These are phyloP conservation scores for Fonsecaea monophora DNA, from an alignment of 2,329 filamentous ascomycete genomes.

Conservation along the genomic window DNA sequence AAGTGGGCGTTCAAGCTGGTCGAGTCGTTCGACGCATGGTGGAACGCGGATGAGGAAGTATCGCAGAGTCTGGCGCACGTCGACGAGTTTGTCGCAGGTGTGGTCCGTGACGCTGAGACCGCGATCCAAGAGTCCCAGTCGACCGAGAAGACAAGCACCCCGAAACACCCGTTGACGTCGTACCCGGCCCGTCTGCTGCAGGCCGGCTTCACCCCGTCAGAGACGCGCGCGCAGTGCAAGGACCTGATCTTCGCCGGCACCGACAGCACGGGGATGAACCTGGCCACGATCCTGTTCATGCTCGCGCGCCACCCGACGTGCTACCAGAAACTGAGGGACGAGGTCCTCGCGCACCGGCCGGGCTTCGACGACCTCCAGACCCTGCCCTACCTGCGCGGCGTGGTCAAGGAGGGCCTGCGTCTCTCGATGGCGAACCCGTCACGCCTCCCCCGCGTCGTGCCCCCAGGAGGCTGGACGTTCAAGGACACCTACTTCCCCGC, in stretches of 20 bases:
- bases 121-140: conserved; percentile 23
- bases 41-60: conserved; percentile 34
- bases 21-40: conserved; percentile 36
- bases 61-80: conserved; percentile 33
- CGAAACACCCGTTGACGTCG: conserved; percentile 30
- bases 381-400: conserved; percentile 56
- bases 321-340: conserved; percentile 40
- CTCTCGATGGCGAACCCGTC: conserved; percentile 61
- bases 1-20: conserved; percentile 43
- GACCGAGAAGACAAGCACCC: conserved; percentile 8
- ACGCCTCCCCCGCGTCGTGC: conserved; percentile 58
- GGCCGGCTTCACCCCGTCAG: conserved; percentile 35
- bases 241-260: conserved; percentile 58
- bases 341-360: conserved; percentile 32
- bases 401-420: conserved; percentile 59
- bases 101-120: conserved; percentile 32
- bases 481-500: conserved; percentile 49
- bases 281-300: conserved; percentile 57
- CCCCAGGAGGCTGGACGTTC: conserved; percentile 49
- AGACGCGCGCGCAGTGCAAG: conserved; percentile 41
- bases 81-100: conserved; percentile 36
- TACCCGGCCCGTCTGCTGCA: conserved; percentile 39
- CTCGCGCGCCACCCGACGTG: conserved; percentile 53
- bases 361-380: conserved; percentile 44
- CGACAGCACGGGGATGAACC: conserved; percentile 60